Conservation (phyloP, 345 rosid genomes). For the Salix arbutifolia region DNA sequence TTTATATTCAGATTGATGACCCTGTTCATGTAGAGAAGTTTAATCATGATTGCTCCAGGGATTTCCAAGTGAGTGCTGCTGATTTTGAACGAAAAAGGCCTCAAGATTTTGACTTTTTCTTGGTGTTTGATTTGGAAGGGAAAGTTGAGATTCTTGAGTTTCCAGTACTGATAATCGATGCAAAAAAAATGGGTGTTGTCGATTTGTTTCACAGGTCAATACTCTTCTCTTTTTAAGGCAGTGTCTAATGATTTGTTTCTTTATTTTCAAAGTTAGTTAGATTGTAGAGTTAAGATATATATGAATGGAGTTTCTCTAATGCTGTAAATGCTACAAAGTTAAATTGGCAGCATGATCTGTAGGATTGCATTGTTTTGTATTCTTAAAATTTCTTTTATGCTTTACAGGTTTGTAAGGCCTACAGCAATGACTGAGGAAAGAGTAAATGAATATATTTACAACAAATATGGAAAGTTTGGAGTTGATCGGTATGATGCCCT, state of each 20-base stretch:
- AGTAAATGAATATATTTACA: conserved; percentile 62
- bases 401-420: conserved; percentile 81
- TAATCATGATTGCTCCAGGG: conserved; percentile 59
- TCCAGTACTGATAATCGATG: conserved; percentile 70
- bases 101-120: conserved; percentile 62
- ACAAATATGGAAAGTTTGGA: conserved; percentile 86
- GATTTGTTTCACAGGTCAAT: conserved; percentile 87
- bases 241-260: not conserved
- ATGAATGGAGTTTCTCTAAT: not conserved
- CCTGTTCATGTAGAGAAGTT: conserved; percentile 61
- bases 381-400: not conserved
- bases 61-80: conserved; percentile 51
- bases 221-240: not conserved
- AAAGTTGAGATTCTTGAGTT: conserved; percentile 93
- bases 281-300: not conserved
- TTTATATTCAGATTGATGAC: conserved; percentile 60
- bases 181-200: conserved; percentile 54
- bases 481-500: conserved; percentile 66
- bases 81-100: conserved; percentile 36
- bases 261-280: not conserved
- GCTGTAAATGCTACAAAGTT: not conserved
- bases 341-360: not conserved
- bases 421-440: conserved; percentile 69
- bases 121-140: conserved; percentile 91
- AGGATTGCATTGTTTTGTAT: not conserved